Evolutionary conservation across 2,329 filamentous ascomycete genomes (phyloP).

Genomic region (Hypoxylon sp.): DNA sequence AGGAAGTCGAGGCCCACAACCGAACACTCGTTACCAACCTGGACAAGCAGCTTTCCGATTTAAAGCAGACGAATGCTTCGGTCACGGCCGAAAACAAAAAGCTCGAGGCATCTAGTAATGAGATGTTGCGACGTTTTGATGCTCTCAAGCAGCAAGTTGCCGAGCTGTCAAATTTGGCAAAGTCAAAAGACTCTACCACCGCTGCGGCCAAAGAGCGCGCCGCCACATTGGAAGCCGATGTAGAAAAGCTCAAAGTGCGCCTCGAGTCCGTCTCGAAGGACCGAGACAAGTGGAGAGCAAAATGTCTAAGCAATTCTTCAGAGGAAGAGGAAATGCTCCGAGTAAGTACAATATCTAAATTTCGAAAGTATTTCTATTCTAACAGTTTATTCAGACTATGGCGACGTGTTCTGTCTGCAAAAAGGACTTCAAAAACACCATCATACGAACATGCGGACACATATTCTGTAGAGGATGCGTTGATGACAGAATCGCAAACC

Average conservation of each 20-base stretch:
- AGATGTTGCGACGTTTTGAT: slow-evolving; percentile 79
- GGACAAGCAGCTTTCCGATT: slow-evolving; percentile 90
- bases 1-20: slow-evolving; percentile 87
- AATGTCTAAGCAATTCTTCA: slow-evolving; percentile 84
- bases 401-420: slow-evolving; percentile 94
- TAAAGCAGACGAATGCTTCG: slow-evolving; percentile 82
- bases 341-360: slow-evolving; percentile 68
- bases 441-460: slow-evolving; percentile 93
- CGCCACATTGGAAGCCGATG: slow-evolving; percentile 77
- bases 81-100: slow-evolving; percentile 80
- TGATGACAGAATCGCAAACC: slow-evolving; percentile 88
- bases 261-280: slow-evolving; percentile 86
- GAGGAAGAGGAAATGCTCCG: slow-evolving; percentile 88
- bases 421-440: slow-evolving; percentile 93
- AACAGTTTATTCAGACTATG: slow-evolving; percentile 69
- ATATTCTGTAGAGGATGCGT: slow-evolving; percentile 94
- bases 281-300: slow-evolving; percentile 86
- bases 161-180: slow-evolving; percentile 81
- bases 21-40: slow-evolving; percentile 83
- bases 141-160: slow-evolving; percentile 80
- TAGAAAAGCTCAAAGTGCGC: slow-evolving; percentile 83
- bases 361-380: slow-evolving; percentile 47
- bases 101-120: slow-evolving; percentile 79
- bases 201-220: slow-evolving; percentile 69
- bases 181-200: slow-evolving; percentile 78